phyloP scores from a whole-genome alignment of 2,329 filamentous ascomycete species.

The Tolypocladium endophyticum region DNA sequence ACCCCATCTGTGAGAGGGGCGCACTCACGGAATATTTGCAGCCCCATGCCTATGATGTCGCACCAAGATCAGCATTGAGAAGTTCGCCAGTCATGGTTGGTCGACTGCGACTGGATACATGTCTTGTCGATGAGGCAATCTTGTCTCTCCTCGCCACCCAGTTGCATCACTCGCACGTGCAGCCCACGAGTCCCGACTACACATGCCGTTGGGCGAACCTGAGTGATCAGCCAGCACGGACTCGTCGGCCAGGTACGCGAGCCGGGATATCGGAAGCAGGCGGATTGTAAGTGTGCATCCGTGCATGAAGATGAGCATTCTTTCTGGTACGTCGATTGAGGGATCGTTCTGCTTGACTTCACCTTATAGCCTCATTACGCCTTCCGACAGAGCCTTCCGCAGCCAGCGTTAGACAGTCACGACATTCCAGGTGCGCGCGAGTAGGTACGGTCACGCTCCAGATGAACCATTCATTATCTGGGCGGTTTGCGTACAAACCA shows the following conservation, averaged over 20 bases:
- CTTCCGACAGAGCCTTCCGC: neutral
- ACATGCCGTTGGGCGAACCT: neutral
- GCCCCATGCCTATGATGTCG: neutral
- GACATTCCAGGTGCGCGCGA: neutral
- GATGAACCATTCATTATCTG: neutral
- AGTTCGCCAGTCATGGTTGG: neutral
- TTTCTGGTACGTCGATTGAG: neutral
- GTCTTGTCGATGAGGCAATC: neutral
- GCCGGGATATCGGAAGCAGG: too few relatives aligned
- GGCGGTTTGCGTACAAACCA: neutral
- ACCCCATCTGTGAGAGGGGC: neutral
- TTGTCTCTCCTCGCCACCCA: neutral
- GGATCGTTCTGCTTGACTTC: neutral
- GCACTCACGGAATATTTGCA: neutral
- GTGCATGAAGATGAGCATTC: neutral
- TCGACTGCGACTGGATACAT: neutral
- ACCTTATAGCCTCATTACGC: neutral
- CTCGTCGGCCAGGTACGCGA: neutral
- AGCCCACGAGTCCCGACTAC: neutral
- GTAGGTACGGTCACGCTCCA: neutral
- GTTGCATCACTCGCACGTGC: neutral
- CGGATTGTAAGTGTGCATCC: too few relatives aligned
- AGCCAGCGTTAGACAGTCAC: neutral
- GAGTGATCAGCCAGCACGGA: neutral
- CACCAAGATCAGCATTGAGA: neutral